Base-by-base conservation (phyloP, 2,329 filamentous ascomycete species). In the Metarhizium brunneum region DNA sequence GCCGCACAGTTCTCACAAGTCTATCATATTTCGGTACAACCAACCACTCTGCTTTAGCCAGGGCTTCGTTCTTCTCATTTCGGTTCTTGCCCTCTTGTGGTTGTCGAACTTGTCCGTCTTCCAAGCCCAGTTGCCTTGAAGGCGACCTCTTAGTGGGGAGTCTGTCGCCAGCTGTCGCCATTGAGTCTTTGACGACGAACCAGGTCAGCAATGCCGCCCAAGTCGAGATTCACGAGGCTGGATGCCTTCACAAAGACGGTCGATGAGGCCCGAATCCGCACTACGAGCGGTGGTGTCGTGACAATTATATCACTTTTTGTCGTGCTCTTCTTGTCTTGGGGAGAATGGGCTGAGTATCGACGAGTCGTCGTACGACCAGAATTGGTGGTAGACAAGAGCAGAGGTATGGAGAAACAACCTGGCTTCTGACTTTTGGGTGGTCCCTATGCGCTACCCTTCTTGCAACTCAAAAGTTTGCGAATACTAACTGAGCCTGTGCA, bases 201-300 rank as follows among this genome's bases (percentile, higher is more conserved):
- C 10, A 35, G 29, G 29, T 49, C 11, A 45, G 38, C 61, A 52
- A 97, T 97, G 94, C 79, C 92, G 62, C 76, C 86, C 67, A 96
- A 95, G 78, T 95, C 90, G 64, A 86, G 94, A 72, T 96, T 99
- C 70, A 96, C 89, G 58, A 87, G 87, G 82, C 89, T 99, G 61
- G 94, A 99, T 74, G 94, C 94, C 80, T 99, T 99, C 71, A 96
- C 92, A 53, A 99, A 99, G 76, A 99, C 94, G 13, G 94, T 99
- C 64, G 94, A 99, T 72, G 94, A 99, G 84, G 94, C 95, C 62
- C 85, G 94, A 65, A 85, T 99, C 69, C 88, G 95, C 66, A 99
- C 94, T 36, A 96, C 92, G 6, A 96, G 91, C 2, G 94, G 94
- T 62, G 94, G 94, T 62, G 84, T 99, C 64, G 90, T 99, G 66